These are phyloP conservation scores for Carnegiea gigantea DNA, from an alignment of 179 eudicot species.

Conservation along the genomic window DNA sequence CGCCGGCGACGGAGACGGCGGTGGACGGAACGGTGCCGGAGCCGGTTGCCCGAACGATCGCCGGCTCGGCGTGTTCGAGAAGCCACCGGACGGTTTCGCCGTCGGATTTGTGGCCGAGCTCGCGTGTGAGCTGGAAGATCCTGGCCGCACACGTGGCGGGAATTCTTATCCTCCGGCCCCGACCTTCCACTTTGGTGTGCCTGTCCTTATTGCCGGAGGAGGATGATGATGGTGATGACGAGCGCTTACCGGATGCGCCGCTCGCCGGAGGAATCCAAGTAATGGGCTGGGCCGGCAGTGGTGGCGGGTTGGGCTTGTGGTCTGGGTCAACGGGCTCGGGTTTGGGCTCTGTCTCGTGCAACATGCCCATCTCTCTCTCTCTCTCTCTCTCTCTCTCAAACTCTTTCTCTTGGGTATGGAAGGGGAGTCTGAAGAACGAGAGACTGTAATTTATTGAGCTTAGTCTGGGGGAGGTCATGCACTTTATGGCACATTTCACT, in stretches of 20 bases:
- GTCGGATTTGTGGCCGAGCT: conserved; percentile 34
- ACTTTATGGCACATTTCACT: too few relatives aligned
- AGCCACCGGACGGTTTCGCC: conserved; percentile 50
- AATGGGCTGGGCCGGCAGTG: not conserved
- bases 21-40: conserved; percentile 44
- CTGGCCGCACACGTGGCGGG: conserved; percentile 52
- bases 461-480: too few relatives aligned
- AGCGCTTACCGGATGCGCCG: conserved; percentile 20
- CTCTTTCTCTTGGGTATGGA: too few relatives aligned
- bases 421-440: too few relatives aligned
- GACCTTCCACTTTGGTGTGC: conserved; percentile 51
- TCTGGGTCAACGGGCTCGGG: not conserved
- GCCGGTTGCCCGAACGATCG: conserved; percentile 46
- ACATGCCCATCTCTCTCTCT: not conserved
- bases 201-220: conserved; percentile 33
- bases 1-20: conserved; percentile 1
- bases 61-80: conserved; percentile 41
- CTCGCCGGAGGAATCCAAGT: not conserved
- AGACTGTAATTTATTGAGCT: too few relatives aligned
- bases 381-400: too few relatives aligned
- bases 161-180: conserved; percentile 46
- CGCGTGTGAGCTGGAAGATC: conserved; percentile 35
- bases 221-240: not conserved
- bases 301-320: not conserved
- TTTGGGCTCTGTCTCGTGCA: not conserved